Percentiles rank a stretch among this genome's conserved stretches.
Evolutionary conservation across 768 basidiomycete genomes (phyloP).

Genomic region (Butyriboletus loyo): DNA sequence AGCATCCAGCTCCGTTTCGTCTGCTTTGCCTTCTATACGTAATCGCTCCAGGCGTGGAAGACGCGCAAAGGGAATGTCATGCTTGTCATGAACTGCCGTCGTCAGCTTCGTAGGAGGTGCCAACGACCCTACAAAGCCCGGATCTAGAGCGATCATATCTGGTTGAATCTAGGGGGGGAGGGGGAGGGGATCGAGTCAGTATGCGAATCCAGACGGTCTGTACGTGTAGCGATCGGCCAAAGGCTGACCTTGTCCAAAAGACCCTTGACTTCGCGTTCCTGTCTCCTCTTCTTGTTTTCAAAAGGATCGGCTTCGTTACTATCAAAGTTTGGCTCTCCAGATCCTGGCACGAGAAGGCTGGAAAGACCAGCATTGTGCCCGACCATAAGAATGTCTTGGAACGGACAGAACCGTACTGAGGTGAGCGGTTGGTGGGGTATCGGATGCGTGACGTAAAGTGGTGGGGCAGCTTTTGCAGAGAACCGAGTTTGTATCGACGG

Average conservation of each 20-base stretch:
- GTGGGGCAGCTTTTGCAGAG: constrained; percentile 51
- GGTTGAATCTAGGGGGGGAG: constrained; percentile 65
- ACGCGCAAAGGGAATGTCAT: constrained; percentile 62
- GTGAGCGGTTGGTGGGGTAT: constrained; percentile 77
- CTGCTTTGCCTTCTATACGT: constrained; percentile 68
- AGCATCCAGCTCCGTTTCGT: constrained; percentile 53
- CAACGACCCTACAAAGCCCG: constrained; percentile 71
- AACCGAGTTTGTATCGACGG: constrained; percentile 61
- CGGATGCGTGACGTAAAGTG: constrained; percentile 86
- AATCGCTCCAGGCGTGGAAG: constrained; percentile 66
- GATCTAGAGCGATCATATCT: constrained; percentile 85
- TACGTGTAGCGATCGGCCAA: too few relatives aligned
- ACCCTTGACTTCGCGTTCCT: constrained; percentile 87
- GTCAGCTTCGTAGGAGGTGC: constrained; percentile 59
- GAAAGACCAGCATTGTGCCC: constrained; percentile 80
- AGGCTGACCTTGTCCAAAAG: constrained; percentile 79
- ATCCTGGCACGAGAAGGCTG: constrained; percentile 84
- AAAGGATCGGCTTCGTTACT: constrained; percentile 92
- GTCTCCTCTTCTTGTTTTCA: constrained; percentile 74
- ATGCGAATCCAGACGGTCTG: not conserved
- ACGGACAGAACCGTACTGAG: constrained; percentile 82
- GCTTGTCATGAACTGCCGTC: constrained; percentile 43
- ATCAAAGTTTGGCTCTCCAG: constrained; percentile 95
- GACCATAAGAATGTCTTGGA: constrained; percentile 79
- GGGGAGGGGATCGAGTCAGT: not conserved